Evolutionary conservation across 495 filamentous ascomycete genomes (phyloP), one percentile per base, ranked within the genome.

Genomic region (Talaromyces liani): DNA sequence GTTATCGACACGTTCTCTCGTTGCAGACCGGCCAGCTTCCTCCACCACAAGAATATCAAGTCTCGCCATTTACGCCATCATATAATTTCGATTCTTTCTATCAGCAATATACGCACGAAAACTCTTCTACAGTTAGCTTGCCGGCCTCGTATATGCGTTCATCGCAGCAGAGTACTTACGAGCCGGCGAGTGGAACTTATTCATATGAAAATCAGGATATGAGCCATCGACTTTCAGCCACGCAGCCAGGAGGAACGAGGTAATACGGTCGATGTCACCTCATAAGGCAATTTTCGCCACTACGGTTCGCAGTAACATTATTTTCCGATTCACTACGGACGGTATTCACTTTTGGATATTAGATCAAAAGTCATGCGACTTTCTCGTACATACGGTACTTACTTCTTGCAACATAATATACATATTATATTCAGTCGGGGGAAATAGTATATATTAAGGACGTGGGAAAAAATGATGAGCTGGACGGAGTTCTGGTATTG

Each of bases 71-170:
- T 36, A 64, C 41, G 24, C 22, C 53, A 22, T 49, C 41, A 12
- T 58, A 33, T 34, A 64, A 34, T 34, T 64, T 58, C 22, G 63
- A 64, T 36, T 53, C 63, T 20, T 53, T 64, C 31, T 59, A 58
- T 12, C 63, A 58, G 53, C 22, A 24, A 24, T 64, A 58, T 29
- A 29, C 63, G 14, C 63, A 45, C n/a, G 63, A 59, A 6, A 41
- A 58, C 10, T n/a, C 63, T 7, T 64, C 63, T 8, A 33, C 41
- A 1, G 55, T 64, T 24, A 64, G 55, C 34, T 59, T 64, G 29
- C 63, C 63, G 56, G 63, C 55, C n/a, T 60, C 57, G 41, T 59
- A 41, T 34, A 59, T 64, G 25, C 63, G 63, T 24, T 64, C 63
- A 14, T 18, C 53, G 41, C 10, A 51, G 53, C 31, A 47, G 34